A percentile compares a stretch with the other conserved stretches of the same genome.
These are phyloP conservation scores for Sistotremastrum niveocremeum DNA, from an alignment of 768 basidiomycete genomes.

Conservation along the genomic window DNA sequence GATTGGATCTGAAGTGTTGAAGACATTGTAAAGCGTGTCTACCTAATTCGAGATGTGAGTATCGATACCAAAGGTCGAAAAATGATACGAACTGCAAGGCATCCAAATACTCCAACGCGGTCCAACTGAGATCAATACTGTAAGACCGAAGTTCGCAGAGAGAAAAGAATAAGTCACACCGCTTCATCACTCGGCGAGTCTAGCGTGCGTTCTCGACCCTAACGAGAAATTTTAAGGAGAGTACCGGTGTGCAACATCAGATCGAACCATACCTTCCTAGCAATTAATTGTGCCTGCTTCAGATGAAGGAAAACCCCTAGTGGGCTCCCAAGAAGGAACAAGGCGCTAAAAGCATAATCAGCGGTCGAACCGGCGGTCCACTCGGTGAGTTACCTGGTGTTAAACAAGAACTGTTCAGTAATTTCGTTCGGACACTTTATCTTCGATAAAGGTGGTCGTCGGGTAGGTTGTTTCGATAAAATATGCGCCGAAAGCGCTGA, in stretches of 20 bases:
- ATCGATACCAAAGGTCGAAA: not conserved
- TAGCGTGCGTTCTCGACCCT: conserved; percentile 25
- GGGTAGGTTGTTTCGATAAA: conserved; percentile 27
- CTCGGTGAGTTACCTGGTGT: conserved; percentile 10
- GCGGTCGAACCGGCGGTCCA: not conserved
- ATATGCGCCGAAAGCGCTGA: conserved; percentile 27
- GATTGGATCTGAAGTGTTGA: conserved; percentile 28
- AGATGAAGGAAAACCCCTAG: conserved; percentile 29
- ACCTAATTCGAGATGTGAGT: conserved; percentile 4
- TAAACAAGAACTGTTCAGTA: conserved; percentile 20
- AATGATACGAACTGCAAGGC: conserved; percentile 16
- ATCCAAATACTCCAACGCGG: conserved; percentile 27
- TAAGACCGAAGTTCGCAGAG: not conserved
- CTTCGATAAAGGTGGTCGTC: conserved; percentile 20
- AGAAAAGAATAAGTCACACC: conserved; percentile 9
- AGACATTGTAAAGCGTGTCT: conserved; percentile 28
- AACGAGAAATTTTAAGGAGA: not conserved
- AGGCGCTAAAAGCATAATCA: conserved; percentile 8
- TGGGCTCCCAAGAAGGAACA: conserved; percentile 28
- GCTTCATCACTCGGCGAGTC: conserved; percentile 29
- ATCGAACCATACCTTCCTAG: conserved; percentile 16
- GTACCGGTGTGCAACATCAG: not conserved
- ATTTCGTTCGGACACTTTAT: conserved; percentile 9
- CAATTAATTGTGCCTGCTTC: conserved; percentile 28
- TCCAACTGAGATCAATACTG: conserved; percentile 16